Conservation (phyloP, 1,284 basidiomycete genomes). For the Lentinula novae-zelandiae region DNA sequence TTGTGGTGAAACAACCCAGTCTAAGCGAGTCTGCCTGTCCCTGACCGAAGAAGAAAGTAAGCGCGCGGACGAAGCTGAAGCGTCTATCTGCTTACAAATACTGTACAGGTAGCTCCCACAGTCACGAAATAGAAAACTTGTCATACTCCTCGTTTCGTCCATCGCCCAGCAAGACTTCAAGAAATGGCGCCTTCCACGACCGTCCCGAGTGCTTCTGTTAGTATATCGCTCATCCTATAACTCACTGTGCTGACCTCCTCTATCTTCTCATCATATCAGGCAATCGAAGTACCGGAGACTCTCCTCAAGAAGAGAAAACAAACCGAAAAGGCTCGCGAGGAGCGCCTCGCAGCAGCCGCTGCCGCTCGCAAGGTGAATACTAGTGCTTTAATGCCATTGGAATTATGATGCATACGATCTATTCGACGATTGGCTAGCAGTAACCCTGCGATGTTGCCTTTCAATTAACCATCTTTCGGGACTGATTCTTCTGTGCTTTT, state of each 20-base stretch:
- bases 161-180: slow-evolving; percentile 1
- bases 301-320: slow-evolving; percentile 99
- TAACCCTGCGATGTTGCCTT: slow-evolving; percentile 65
- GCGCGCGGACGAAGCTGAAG: background rate
- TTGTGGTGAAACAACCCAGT: too few species aligned
- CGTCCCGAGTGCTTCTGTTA: slow-evolving; percentile 70
- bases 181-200: slow-evolving; percentile 66
- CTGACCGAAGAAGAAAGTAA: background rate
- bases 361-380: slow-evolving; percentile 89
- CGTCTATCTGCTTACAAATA: slow-evolving; percentile 1
- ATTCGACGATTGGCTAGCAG: slow-evolving; percentile 71
- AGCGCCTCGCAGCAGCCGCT: slow-evolving; percentile 82
- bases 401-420: slow-evolving; percentile 81
- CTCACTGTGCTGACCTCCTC: slow-evolving; percentile 13
- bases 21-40: background rate
- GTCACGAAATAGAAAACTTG: background rate
- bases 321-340: slow-evolving; percentile 96
- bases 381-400: slow-evolving; percentile 14
- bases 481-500: slow-evolving; percentile 47
- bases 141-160: background rate
- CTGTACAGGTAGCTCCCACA: background rate
- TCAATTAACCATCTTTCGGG: slow-evolving; percentile 98
- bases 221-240: slow-evolving; percentile 26
- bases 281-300: slow-evolving; percentile 95
- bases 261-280: slow-evolving; percentile 36